Percentiles rank a stretch among this genome's conserved stretches.
Conservation (phyloP, 2,329 filamentous ascomycete species). For the Ophiostoma ulmi region DNA sequence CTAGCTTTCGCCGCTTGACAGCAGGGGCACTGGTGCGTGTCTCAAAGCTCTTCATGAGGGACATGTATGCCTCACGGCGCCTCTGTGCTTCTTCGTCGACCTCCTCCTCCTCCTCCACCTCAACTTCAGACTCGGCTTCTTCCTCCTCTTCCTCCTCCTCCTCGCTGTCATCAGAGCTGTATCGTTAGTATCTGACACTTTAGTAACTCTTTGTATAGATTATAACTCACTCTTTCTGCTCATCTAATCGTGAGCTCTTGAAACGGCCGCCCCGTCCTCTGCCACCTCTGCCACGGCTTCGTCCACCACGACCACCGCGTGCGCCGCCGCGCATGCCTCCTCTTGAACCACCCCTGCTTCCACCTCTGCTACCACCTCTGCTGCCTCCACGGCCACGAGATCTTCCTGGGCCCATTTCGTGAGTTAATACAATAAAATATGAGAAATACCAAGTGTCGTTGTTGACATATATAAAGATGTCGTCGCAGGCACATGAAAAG, state of each 20-base stretch:
- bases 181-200: constrained; percentile 6
- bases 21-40: constrained; percentile 44
- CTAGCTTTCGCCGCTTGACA: constrained; percentile 53
- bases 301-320: constrained; percentile 25
- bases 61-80: constrained; percentile 45
- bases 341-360: constrained; percentile 32
- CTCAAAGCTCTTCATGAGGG: constrained; percentile 54
- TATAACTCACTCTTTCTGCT: constrained; percentile 40
- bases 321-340: constrained; percentile 27
- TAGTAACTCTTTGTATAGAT: neutral
- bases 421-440: neutral
- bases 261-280: constrained; percentile 39
- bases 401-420: constrained; percentile 37
- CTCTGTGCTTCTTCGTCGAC: constrained; percentile 44
- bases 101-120: constrained; percentile 43
- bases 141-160: constrained; percentile 29
- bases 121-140: constrained; percentile 32
- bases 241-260: constrained; percentile 43
- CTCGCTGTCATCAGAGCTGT: constrained; percentile 13
- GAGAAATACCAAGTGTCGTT: neutral
- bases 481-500: constrained; percentile 17
- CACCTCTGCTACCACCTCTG: constrained; percentile 27
- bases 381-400: constrained; percentile 31
- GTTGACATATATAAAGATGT: neutral
- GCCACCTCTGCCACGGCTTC: constrained; percentile 29